Conservation (phyloP, 352 stramenopile genomes). For the Pythium scleroteichum region DNA sequence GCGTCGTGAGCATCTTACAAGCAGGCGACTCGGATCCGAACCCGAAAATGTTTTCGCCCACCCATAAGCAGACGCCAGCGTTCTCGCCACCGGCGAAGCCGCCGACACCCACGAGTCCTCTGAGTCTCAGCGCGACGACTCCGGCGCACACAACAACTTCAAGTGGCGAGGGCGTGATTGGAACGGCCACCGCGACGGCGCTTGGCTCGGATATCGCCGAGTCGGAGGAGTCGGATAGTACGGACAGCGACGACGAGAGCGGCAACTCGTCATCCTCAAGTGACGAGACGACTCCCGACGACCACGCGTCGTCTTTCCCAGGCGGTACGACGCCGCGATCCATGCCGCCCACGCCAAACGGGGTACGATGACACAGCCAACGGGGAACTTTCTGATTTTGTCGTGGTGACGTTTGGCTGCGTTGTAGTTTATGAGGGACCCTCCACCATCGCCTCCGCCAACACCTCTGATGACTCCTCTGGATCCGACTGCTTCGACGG, state of each 20-base stretch:
- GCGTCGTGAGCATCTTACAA: constrained; percentile 72
- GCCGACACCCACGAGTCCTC: constrained; percentile 19
- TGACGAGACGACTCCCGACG: constrained; percentile 48
- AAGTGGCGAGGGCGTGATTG: constrained; percentile 7
- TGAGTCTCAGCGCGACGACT: constrained; percentile 16
- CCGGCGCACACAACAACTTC: background rate
- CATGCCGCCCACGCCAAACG: constrained; percentile 18
- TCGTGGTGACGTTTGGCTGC: background rate
- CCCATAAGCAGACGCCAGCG: constrained; percentile 30
- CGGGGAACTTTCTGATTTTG: background rate
- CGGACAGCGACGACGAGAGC: constrained; percentile 78
- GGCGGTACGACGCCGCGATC: constrained; percentile 16
- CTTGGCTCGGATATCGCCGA: constrained; percentile 63
- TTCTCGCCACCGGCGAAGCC: constrained; percentile 8
- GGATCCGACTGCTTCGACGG: constrained; percentile 12
- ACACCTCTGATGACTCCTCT: constrained; percentile 15
- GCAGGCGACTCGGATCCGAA: constrained; percentile 52
- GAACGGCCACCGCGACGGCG: constrained; percentile 34
- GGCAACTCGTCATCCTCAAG: constrained; percentile 75
- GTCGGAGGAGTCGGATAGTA: constrained; percentile 76
- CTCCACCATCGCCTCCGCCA: constrained; percentile 11
- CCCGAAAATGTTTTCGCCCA: constrained; percentile 62
- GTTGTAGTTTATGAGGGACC: constrained; percentile 21
- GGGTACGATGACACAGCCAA: constrained; percentile 6
- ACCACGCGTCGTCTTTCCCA: constrained; percentile 18